These are phyloP conservation scores for Xylariales sp. DNA, from an alignment of 2,329 filamentous ascomycete species.

Conservation along the genomic window DNA sequence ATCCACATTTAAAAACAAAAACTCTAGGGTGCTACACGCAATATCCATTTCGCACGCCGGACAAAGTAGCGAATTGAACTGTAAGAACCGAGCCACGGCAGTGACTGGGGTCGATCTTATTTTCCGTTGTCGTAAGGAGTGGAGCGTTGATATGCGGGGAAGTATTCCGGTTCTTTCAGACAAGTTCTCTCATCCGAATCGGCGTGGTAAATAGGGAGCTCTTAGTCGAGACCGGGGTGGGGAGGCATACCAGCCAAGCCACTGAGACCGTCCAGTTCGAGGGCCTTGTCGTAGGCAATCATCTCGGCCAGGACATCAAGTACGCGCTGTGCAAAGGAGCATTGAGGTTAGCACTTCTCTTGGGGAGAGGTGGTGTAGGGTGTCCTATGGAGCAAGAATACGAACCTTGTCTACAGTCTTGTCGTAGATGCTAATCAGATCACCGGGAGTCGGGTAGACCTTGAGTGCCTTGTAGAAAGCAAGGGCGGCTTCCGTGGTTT, in stretches of 20 bases:
- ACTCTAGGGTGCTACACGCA: no score
- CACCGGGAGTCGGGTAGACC: conserved; percentile 90
- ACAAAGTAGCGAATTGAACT: no score
- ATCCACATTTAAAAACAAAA: no score
- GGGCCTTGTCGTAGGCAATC: conserved; percentile 83
- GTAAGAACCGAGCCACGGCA: no score
- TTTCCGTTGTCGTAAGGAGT: no score
- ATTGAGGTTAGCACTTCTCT: neutral
- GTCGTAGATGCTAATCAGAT: conserved; percentile 95
- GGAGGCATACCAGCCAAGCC: conserved; percentile 45
- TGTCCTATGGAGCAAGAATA: conserved; percentile 3
- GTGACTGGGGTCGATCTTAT: no score
- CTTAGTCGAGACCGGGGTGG: conserved; percentile 48
- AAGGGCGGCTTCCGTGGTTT: conserved; percentile 77
- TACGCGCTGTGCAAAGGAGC: conserved; percentile 63
- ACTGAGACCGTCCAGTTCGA: conserved; percentile 53
- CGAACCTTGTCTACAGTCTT: conserved; percentile 93
- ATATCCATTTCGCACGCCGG: no score
- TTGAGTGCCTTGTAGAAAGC: conserved; percentile 98
- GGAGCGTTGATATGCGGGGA: neutral
- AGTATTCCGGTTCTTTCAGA: no score
- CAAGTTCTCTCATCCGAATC: no score
- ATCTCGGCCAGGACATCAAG: conserved; percentile 96
- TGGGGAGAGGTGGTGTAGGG: no score
- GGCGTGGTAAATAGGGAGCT: neutral